Percentiles rank a stretch among this genome's conserved stretches.
Evolutionary conservation across 305 asterid species (phyloP).

Genomic region (Solanum hybrid): DNA sequence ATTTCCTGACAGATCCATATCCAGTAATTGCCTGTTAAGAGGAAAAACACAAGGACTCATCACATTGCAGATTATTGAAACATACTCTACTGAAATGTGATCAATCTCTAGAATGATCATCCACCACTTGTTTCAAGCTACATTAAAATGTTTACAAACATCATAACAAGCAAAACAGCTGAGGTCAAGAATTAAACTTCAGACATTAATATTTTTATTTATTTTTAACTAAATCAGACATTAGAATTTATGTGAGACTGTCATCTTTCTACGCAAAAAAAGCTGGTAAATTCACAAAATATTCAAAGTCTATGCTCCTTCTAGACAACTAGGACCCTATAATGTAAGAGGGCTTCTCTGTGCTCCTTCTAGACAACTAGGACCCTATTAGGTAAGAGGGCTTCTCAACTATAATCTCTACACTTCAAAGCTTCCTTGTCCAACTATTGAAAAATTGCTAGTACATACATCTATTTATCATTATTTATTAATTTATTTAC

Average conservation of each 20-base stretch:
- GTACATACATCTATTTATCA: not conserved
- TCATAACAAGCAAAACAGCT: not conserved
- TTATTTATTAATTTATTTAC: not conserved
- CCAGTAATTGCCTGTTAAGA: constrained; percentile 43
- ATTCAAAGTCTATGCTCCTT: not conserved
- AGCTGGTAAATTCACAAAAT: not conserved
- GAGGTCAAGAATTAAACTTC: not conserved
- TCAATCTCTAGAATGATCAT: not conserved
- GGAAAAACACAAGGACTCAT: not conserved
- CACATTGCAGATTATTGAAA: not conserved
- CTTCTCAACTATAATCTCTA: not conserved
- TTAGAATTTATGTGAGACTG: not conserved
- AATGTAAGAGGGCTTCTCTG: not conserved
- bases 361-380: not conserved
- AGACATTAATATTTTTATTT: not conserved
- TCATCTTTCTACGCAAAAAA: not conserved
- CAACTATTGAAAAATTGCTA: not conserved
- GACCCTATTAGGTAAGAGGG: not conserved
- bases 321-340: not conserved
- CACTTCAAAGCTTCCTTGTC: not conserved
- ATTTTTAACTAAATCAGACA: not conserved
- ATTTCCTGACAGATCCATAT: constrained; percentile 51
- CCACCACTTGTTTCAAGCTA: not conserved
- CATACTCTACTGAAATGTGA: not conserved
- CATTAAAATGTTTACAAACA: not conserved